Conservation (phyloP, 441 rosid species). For the Syzygium syzygioides region DNA sequence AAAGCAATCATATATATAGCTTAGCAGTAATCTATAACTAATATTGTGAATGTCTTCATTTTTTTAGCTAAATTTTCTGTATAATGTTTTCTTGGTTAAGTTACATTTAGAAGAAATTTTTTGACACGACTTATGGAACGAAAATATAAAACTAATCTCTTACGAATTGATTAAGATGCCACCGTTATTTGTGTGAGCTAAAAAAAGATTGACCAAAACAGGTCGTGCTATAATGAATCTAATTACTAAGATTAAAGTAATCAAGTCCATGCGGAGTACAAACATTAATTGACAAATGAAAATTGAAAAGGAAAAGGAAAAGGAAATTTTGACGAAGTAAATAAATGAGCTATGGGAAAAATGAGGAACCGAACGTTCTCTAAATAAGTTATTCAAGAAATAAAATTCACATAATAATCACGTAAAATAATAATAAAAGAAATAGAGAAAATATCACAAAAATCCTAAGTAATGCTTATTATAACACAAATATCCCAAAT, state of each 20-base stretch:
- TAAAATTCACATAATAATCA: not conserved
- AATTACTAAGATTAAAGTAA: not conserved
- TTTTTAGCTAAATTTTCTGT: too few relatives aligned
- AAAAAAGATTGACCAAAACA: too few relatives aligned
- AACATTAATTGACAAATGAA: not conserved
- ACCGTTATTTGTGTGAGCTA: too few relatives aligned
- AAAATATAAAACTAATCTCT: too few relatives aligned
- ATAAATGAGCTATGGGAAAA: not conserved
- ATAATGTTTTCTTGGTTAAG: too few relatives aligned
- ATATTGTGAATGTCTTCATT: too few relatives aligned
- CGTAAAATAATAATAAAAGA: not conserved
- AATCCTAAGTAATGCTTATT: not conserved
- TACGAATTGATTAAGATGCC: too few relatives aligned
- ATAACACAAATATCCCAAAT: not conserved
- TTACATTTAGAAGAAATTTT: too few relatives aligned
- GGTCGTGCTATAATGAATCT: not conserved
- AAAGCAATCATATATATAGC: too few relatives aligned
- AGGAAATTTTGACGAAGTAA: not conserved
- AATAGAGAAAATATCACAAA: not conserved
- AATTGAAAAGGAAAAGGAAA: not conserved
- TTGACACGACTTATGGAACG: too few relatives aligned
- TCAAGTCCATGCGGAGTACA: not conserved
- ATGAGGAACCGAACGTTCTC: not conserved
- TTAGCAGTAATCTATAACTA: too few relatives aligned
- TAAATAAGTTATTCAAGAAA: not conserved